These are phyloP conservation scores for Eimeria maxima DNA, from an alignment of 169 alveolate species.

Conservation along the genomic window DNA sequence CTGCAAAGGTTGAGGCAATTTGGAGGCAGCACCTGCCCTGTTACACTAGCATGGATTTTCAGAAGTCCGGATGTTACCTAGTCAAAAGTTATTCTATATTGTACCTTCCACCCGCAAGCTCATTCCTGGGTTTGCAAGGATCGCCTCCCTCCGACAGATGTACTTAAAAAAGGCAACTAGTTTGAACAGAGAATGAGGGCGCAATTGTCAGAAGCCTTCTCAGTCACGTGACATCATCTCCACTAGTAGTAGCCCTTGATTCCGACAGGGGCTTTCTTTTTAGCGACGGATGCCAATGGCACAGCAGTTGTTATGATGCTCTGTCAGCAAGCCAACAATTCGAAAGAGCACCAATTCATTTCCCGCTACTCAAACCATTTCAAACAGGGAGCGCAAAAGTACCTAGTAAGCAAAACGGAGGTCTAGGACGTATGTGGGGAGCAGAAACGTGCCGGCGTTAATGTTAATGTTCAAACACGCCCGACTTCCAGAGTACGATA, in stretches of 20 bases:
- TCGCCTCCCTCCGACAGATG: background rate
- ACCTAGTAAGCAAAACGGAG: background rate
- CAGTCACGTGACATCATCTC: background rate
- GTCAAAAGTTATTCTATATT: background rate
- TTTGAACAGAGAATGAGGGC: background rate
- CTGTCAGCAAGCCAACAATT: background rate
- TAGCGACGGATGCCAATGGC: background rate
- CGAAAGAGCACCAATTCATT: background rate
- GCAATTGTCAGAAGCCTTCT: background rate
- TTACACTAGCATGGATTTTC: background rate
- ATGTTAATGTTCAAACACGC: background rate
- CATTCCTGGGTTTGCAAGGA: background rate
- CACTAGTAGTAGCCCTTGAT: background rate
- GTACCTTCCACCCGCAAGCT: background rate
- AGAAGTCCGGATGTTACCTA: background rate
- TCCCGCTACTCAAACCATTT: background rate
- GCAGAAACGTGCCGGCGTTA: background rate
- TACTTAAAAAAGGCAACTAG: background rate
- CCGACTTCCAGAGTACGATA: background rate
- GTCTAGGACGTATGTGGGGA: background rate
- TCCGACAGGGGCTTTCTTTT: background rate
- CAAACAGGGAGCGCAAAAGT: background rate
- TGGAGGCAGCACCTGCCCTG: background rate
- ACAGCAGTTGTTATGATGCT: background rate
- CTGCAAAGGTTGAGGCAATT: background rate